A percentile compares a stretch with the other conserved stretches of the same genome.
Evolutionary conservation across 2,329 filamentous ascomycete species (phyloP).

Genomic region (Emericellopsis atlantica): DNA sequence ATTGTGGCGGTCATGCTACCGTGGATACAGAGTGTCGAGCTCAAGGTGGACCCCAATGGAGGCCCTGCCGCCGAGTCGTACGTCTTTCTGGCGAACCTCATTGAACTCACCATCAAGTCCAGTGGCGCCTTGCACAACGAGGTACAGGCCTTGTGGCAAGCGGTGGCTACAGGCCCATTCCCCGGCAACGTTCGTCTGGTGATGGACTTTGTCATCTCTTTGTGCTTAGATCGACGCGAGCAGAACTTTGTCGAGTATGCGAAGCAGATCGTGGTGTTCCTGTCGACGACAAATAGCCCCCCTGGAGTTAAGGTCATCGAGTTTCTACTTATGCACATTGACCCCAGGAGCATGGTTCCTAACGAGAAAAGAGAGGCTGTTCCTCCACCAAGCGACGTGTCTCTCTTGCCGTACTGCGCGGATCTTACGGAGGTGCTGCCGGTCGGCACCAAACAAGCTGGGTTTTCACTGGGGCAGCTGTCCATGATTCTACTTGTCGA

Average conservation of each 20-base stretch:
- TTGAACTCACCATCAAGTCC: conserved; percentile 92
- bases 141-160: conserved; percentile 95
- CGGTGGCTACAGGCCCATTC: conserved; percentile 82
- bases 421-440: conserved; percentile 71
- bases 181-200: conserved; percentile 89
- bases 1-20: conserved; percentile 89
- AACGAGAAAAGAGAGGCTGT: conserved; percentile 64
- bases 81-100: conserved; percentile 84
- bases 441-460: conserved; percentile 80
- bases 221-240: conserved; percentile 86
- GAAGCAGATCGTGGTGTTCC: conserved; percentile 94
- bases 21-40: conserved; percentile 90
- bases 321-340: conserved; percentile 82
- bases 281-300: conserved; percentile 66
- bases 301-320: conserved; percentile 85
- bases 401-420: conserved; percentile 75
- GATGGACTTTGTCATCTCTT: conserved; percentile 87
- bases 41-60: conserved; percentile 84
- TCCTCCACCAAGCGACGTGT: conserved; percentile 60
- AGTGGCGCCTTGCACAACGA: conserved; percentile 86
- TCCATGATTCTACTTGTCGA: conserved; percentile 91
- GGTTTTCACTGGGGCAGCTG: conserved; percentile 84
- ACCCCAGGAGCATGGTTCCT: conserved; percentile 92
- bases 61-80: conserved; percentile 86
- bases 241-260: conserved; percentile 98